A percentile compares a stretch with the other conserved stretches of the same genome.
Evolutionary conservation across 169 alveolate species (phyloP).

Genomic region (Besnoitia besnoiti): DNA sequence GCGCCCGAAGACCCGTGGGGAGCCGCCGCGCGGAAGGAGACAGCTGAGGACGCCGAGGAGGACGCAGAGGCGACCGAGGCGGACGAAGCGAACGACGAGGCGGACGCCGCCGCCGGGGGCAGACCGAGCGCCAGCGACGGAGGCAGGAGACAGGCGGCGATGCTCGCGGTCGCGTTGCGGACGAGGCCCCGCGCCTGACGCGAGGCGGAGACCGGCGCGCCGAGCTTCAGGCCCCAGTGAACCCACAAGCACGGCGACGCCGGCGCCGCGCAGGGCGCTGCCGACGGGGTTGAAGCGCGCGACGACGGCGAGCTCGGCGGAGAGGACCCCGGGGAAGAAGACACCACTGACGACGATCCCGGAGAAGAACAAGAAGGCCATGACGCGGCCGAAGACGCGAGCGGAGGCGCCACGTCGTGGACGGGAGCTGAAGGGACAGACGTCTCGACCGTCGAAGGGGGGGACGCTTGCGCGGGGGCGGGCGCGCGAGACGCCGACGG

Average conservation of each 20-base stretch:
- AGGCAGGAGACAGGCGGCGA: slow-evolving; percentile 1
- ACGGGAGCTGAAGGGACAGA: too few species aligned
- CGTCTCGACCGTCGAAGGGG: too few species aligned
- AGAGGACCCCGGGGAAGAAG: background rate
- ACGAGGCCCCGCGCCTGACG: background rate
- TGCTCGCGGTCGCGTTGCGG: background rate
- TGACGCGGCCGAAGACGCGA: too few species aligned
- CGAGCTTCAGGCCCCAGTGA: slow-evolving; percentile 21
- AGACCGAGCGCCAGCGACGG: background rate
- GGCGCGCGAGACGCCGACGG: too few species aligned
- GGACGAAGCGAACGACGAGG: background rate
- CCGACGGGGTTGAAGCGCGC: background rate
- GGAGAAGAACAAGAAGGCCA: too few species aligned
- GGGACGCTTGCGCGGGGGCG: too few species aligned
- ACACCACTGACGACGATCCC: too few species aligned
- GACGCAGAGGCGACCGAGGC: background rate
- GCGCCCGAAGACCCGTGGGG: too few species aligned
- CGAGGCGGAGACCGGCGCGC: background rate
- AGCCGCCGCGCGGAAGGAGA: too few species aligned
- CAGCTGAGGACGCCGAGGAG: background rate
- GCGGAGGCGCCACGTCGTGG: too few species aligned
- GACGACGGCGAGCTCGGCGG: background rate
- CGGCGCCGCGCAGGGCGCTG: background rate
- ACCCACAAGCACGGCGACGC: background rate
- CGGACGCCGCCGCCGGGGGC: background rate